These are phyloP conservation scores for Hysterangium stoloniferum DNA, from an alignment of 768 basidiomycete genomes.

Conservation along the genomic window DNA sequence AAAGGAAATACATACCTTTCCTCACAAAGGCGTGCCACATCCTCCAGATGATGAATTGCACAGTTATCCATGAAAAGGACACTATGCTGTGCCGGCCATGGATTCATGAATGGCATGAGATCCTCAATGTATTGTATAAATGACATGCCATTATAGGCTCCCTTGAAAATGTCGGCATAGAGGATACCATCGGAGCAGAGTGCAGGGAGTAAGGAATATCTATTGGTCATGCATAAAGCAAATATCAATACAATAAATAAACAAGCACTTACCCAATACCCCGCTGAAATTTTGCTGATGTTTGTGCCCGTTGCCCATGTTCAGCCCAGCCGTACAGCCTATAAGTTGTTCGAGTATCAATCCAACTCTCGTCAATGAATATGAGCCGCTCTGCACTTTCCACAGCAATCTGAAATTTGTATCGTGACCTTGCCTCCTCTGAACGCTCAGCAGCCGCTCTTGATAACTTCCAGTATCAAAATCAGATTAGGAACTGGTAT, in stretches of 20 bases:
- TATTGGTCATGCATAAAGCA: not conserved
- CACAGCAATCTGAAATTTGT: conserved; percentile 2
- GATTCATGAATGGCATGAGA: conserved; percentile 23
- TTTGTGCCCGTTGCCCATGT: not conserved
- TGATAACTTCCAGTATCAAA: not conserved
- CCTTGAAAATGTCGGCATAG: conserved; percentile 21
- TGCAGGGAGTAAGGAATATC: conserved; percentile 32
- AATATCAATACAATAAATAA: not conserved
- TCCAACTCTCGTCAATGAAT: conserved; percentile 14
- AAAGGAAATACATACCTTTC: not conserved
- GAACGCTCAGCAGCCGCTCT: not conserved
- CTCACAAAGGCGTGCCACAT: conserved; percentile 15
- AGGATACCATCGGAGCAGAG: conserved; percentile 29
- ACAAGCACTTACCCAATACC: not conserved
- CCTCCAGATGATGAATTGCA: conserved; percentile 32
- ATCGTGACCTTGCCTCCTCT: not conserved
- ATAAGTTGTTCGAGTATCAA: conserved; percentile 9
- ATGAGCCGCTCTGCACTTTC: conserved; percentile 16
- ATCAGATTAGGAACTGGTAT: not conserved
- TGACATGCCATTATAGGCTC: conserved; percentile 20
- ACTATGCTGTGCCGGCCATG: conserved; percentile 29
- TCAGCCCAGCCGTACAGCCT: conserved; percentile 13
- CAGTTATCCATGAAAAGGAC: conserved; percentile 35
- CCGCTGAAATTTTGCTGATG: conserved; percentile 11
- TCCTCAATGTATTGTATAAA: conserved; percentile 28